These are phyloP conservation scores for Neckera pumila DNA, from an alignment of 225 moss, liverwort and hornwort genomes.

Conservation along the genomic window DNA sequence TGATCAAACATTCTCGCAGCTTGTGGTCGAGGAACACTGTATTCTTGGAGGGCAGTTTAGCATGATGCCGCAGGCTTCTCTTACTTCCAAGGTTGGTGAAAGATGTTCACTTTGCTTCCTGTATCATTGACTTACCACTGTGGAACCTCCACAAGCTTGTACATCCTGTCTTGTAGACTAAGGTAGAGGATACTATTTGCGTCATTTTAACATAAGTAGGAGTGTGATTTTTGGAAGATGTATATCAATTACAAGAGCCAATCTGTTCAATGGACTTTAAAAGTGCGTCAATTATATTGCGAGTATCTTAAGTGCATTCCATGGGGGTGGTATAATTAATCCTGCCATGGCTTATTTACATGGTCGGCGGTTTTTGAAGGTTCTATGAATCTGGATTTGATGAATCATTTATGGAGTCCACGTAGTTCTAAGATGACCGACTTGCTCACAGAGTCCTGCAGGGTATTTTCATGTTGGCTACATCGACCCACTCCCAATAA, in stretches of 20 bases:
- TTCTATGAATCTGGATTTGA: neutral
- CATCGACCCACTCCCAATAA: neutral
- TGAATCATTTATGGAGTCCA: neutral
- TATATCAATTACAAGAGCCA: neutral
- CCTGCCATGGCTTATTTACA: neutral
- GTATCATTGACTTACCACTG: neutral
- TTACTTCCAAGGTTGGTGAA: constrained; percentile 9
- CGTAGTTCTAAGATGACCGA: neutral
- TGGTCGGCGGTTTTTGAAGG: neutral
- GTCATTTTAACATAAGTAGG: neutral
- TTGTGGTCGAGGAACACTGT: neutral
- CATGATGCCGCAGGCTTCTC: neutral
- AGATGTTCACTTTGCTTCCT: neutral
- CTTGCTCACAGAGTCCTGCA: neutral
- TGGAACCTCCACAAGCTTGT: neutral
- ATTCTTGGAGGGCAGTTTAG: neutral
- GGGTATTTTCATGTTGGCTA: neutral
- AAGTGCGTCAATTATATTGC: neutral
- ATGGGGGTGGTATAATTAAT: neutral
- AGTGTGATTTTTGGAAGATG: neutral
- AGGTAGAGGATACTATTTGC: neutral
- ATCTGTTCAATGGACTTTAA: neutral
- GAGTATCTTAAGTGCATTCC: neutral
- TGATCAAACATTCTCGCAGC: neutral
- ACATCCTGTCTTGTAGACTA: neutral